Evolutionary conservation across 768 basidiomycete species (phyloP).

Genomic region (Kwoniella shandongensis): DNA sequence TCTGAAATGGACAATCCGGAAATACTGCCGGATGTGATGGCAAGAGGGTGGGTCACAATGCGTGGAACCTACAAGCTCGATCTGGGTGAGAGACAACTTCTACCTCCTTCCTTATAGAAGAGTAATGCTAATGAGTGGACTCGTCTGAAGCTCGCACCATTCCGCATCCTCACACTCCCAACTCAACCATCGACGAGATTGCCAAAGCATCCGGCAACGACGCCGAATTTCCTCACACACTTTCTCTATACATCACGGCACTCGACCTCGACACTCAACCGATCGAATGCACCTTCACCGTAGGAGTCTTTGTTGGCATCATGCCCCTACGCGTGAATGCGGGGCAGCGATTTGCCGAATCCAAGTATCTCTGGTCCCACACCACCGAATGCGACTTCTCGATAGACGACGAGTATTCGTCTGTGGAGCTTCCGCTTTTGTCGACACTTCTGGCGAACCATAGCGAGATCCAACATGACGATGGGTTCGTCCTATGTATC

Average conservation of each 20-base stretch:
- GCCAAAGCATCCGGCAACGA: constrained; percentile 10
- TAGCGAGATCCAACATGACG: constrained; percentile 60
- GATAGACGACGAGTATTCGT: constrained; percentile 72
- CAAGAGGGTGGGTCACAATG: constrained; percentile 66
- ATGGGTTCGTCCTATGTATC: constrained; percentile 71
- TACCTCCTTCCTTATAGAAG: neutral
- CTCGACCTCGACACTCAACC: constrained; percentile 63
- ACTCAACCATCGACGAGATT: constrained; percentile 13
- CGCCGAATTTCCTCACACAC: constrained; percentile 48
- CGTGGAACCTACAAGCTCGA: constrained; percentile 73
- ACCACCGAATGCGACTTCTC: constrained; percentile 75
- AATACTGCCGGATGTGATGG: constrained; percentile 62
- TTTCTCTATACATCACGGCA: constrained; percentile 69
- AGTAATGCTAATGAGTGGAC: neutral
- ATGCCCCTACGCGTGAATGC: constrained; percentile 64
- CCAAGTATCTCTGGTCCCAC: constrained; percentile 72
- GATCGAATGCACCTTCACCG: constrained; percentile 60
- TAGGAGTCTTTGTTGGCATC: constrained; percentile 72
- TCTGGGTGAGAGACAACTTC: constrained; percentile 57
- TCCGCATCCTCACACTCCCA: constrained; percentile 14
- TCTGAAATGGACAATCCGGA: constrained; percentile 46
- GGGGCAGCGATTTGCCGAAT: constrained; percentile 65
- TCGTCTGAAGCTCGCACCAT: constrained; percentile 18
- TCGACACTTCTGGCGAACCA: constrained; percentile 64
- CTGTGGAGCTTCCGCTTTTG: constrained; percentile 65